phyloP scores from a whole-genome alignment of 108 stramenopile species.

The Cyclotella kingstonii region DNA sequence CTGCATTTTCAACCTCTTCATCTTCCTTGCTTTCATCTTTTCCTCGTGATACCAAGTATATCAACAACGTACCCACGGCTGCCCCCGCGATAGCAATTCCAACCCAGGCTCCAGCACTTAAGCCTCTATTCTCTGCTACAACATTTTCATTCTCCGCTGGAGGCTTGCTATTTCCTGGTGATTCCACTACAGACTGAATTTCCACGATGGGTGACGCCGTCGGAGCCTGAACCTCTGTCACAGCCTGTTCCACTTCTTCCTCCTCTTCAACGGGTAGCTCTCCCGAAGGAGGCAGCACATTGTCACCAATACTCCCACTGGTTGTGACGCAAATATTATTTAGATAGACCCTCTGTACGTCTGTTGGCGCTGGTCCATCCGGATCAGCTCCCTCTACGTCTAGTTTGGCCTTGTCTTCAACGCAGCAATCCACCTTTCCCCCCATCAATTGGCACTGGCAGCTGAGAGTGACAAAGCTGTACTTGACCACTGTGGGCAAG shows the following conservation, averaged over 20 bases:
- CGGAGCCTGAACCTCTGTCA: background rate
- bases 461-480: conserved; percentile 18
- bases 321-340: conserved; percentile 13
- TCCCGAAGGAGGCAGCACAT: background rate
- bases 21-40: conserved; percentile 6
- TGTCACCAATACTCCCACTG: conserved; percentile 4
- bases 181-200: background rate
- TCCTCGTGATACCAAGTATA: conserved; percentile 3
- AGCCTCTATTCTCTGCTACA: background rate
- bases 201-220: background rate
- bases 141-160: background rate
- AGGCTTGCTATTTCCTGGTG: background rate
- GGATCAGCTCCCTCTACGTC: conserved; percentile 9
- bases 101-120: conserved; percentile 1
- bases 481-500: background rate
- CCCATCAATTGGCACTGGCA: conserved; percentile 19
- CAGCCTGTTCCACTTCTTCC: background rate
- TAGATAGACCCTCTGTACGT: conserved; percentile 11
- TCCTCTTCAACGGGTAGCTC: background rate
- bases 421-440: conserved; percentile 17
- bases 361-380: conserved; percentile 8
- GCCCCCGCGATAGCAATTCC: conserved; percentile 18
- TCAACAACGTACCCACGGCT: conserved; percentile 5
- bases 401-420: conserved; percentile 3
- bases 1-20: background rate